Evolutionary conservation across 2,329 filamentous ascomycete species (phyloP).

Genomic region (Cucurbitaria berberidis): DNA sequence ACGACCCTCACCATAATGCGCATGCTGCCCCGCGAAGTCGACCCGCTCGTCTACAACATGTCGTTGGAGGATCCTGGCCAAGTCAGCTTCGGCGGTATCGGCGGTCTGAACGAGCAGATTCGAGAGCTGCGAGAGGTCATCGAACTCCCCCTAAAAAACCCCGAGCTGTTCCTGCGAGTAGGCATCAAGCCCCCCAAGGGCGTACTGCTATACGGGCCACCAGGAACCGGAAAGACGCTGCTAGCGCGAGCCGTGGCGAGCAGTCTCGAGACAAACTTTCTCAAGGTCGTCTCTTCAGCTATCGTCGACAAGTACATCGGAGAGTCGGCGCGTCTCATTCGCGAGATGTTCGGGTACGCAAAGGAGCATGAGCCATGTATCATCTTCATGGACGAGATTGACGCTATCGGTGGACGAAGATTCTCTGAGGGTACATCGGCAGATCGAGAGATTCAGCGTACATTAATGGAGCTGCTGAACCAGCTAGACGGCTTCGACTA

Average conservation of each 20-base stretch:
- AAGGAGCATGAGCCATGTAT: constrained; percentile 99
- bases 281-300: constrained; percentile 97
- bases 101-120: constrained; percentile 97
- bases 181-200: constrained; percentile 99
- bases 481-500: constrained; percentile 99
- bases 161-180: constrained; percentile 93
- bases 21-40: constrained; percentile 97
- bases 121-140: constrained; percentile 97
- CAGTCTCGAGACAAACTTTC: constrained; percentile 95
- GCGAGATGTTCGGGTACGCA: constrained; percentile 99
- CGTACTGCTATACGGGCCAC: constrained; percentile 92
- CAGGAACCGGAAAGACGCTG: constrained; percentile 95
- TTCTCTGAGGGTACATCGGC: constrained; percentile 98
- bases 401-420: constrained; percentile 93
- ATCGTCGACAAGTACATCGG: constrained; percentile 99
- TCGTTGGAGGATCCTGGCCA: constrained; percentile 97
- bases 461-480: constrained; percentile 97
- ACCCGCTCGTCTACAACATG: constrained; percentile 99
- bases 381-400: constrained; percentile 99
- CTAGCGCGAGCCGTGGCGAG: constrained; percentile 94
- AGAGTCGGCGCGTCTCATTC: constrained; percentile 93
- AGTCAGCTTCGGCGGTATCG: constrained; percentile 96
- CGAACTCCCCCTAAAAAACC: constrained; percentile 97
- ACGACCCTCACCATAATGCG: constrained; percentile 99
- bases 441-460: constrained; percentile 97